Evolutionary conservation across 768 basidiomycete species (phyloP), one percentile per base, ranked within the genome.

Genomic region (Hydnum rufescens): DNA sequence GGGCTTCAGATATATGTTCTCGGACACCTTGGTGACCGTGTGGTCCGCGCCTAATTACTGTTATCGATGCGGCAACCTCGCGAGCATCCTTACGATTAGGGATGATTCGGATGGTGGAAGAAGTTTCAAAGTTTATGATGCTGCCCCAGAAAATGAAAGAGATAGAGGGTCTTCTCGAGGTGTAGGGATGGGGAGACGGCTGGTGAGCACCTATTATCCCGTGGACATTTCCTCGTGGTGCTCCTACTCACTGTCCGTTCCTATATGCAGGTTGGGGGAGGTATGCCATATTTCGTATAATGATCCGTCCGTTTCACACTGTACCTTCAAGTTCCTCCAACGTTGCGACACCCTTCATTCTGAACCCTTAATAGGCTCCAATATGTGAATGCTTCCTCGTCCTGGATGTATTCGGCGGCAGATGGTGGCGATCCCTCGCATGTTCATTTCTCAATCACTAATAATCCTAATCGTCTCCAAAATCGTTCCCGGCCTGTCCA

Each of bases 41-140:
- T 93, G 88, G 88, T 80, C 78, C 3, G 88, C 88, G 49, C 85
- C 86, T 29, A 92, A 88, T 61, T 88, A 88, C 62, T 90, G 79
- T 62, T 79, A 78, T 57, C 67, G 79, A 6, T 87, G 87, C 61
- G 88, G 92, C 16, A 97, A 97, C 58, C 71, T 86, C 67, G 92
- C 92, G 0, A 81, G 81, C 30, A 87, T 97, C 58, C 73, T 97
- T 69, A 88, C 82, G 1, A 74, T 95, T 13, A 71, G 74, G 51
- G 84, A 80, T 49, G 72, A 62, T 32, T 56, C 71, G 58, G 44
- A 47, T 47, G 82, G 74, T 23, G 67, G 70, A 54, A 71, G 76
- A 59, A 67, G 69, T 54, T 95, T 95, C 61, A 82, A 74, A 16
- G 85, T 88, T 18, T 95, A 83, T 59, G 79, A 78, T 36, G 86